Conservation (phyloP, 2,329 filamentous ascomycete genomes). For the Dactylellina leptospora region DNA sequence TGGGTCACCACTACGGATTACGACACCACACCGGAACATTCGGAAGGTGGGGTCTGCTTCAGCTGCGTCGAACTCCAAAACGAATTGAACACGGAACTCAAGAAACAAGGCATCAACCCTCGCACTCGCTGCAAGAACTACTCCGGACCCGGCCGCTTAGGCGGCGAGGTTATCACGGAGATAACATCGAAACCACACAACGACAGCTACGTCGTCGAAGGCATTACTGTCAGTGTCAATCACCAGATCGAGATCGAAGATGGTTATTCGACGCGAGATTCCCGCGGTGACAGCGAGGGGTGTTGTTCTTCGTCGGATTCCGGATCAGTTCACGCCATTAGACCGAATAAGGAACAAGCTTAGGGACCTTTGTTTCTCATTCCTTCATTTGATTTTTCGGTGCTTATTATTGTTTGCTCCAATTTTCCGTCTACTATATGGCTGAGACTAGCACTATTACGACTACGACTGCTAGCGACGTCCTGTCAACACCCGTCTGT, state of each 20-base stretch:
- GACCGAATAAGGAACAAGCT: conserved; percentile 46
- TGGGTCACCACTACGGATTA: conserved; percentile 66
- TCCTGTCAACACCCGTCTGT: background rate
- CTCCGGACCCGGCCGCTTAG: conserved; percentile 24
- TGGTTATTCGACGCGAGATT: conserved; percentile 43
- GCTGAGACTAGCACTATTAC: no score
- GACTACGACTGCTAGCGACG: no score
- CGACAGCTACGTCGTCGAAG: conserved; percentile 40
- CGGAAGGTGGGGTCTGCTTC: conserved; percentile 39
- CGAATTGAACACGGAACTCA: conserved; percentile 41
- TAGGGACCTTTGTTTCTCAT: conserved; percentile 29
- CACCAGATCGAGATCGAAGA: conserved; percentile 40
- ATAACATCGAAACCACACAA: conserved; percentile 49
- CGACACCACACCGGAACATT: conserved; percentile 23
- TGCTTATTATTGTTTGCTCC: background rate
- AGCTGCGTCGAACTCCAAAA: conserved; percentile 48
- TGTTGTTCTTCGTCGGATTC: conserved; percentile 37
- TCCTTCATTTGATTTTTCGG: conserved; percentile 9
- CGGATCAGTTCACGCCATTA: conserved; percentile 41
- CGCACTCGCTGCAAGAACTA: conserved; percentile 21
- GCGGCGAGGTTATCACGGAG: conserved; percentile 48
- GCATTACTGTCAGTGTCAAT: conserved; percentile 40
- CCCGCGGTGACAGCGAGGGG: conserved; percentile 26
- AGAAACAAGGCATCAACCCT: conserved; percentile 37
- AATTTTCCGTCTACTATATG: background rate